phyloP scores from a whole-genome alignment of 2,329 filamentous ascomycete genomes.

The Elsinoe necatrix region DNA sequence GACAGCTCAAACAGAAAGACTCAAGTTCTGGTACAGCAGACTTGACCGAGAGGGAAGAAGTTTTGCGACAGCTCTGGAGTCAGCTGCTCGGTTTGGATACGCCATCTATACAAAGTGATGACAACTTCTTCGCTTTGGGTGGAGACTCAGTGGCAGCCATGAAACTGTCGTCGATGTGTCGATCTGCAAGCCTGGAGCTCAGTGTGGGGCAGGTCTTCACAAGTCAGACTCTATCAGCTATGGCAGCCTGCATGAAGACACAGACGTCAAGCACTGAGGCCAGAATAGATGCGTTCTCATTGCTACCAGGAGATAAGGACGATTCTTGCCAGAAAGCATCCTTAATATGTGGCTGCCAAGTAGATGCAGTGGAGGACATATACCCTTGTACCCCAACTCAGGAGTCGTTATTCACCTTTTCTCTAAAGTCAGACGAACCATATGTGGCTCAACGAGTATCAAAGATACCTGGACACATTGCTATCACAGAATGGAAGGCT shows the following conservation, averaged over 20 bases:
- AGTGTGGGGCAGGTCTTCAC: conserved; percentile 38
- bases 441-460: conserved; percentile 34
- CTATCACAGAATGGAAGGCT: conserved; percentile 26
- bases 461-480: conserved; percentile 26
- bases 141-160: conserved; percentile 42
- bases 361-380: conserved; percentile 30
- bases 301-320: conserved; percentile 20
- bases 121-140: conserved; percentile 40
- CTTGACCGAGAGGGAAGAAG: conserved; percentile 24
- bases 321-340: conserved; percentile 32
- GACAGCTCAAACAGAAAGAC: conserved; percentile 18
- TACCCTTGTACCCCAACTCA: conserved; percentile 37
- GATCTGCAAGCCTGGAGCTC: conserved; percentile 30
- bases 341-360: conserved; percentile 25
- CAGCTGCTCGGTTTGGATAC: conserved; percentile 11
- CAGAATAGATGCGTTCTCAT: conserved; percentile 29
- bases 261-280: conserved; percentile 22
- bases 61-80: conserved; percentile 12
- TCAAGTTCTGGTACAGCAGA: conserved; percentile 37
- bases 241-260: conserved; percentile 34
- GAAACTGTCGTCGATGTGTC: conserved; percentile 35
- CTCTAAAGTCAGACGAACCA: conserved; percentile 29
- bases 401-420: conserved; percentile 33
- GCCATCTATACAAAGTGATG: conserved; percentile 29
- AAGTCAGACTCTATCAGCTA: conserved; percentile 36